These are phyloP conservation scores for Lodderomyces jiufengensis DNA, from an alignment of 1,139 yeast genomes.

Conservation along the genomic window DNA sequence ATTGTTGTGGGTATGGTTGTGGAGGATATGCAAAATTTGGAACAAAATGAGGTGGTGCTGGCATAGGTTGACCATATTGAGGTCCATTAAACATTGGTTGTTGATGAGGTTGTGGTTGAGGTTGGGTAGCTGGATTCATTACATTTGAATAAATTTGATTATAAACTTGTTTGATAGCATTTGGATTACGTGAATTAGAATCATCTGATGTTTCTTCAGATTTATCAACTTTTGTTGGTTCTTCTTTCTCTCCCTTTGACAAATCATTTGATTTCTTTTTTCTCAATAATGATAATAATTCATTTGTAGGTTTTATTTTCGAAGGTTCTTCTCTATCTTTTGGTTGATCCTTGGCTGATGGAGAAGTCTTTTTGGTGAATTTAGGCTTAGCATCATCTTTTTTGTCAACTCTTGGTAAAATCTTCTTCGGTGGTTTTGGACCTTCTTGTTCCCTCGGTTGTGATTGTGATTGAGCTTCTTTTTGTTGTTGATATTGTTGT, in stretches of 20 bases:
- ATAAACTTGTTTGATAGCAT: slow-evolving; percentile 47
- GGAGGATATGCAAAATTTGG: slow-evolving; percentile 33
- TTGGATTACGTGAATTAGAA: slow-evolving; percentile 24
- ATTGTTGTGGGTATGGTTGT: slow-evolving; percentile 24
- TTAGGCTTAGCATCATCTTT: neutral
- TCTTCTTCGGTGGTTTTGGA: too few relatives aligned
- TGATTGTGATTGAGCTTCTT: too few relatives aligned
- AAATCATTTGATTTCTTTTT: slow-evolving; percentile 11
- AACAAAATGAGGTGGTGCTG: slow-evolving; percentile 17
- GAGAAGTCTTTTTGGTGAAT: neutral
- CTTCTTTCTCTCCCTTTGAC: neutral
- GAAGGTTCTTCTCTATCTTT: slow-evolving; percentile 12
- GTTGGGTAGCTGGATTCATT: slow-evolving; percentile 19
- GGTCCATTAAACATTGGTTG: slow-evolving; percentile 14
- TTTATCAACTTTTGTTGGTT: slow-evolving; percentile 10
- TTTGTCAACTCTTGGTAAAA: neutral
- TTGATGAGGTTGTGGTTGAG: slow-evolving; percentile 19
- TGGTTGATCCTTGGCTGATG: slow-evolving; percentile 4
- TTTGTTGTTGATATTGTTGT: slow-evolving; percentile 6
- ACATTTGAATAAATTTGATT: slow-evolving; percentile 46
- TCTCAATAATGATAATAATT: slow-evolving; percentile 38
- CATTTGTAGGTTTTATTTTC: slow-evolving; percentile 21
- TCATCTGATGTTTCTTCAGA: slow-evolving; percentile 16
- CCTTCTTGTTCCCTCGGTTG: neutral
- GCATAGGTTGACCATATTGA: slow-evolving; percentile 15